Evolutionary conservation across 768 basidiomycete species (phyloP).

Genomic region (Pleurotus tuber-regium): DNA sequence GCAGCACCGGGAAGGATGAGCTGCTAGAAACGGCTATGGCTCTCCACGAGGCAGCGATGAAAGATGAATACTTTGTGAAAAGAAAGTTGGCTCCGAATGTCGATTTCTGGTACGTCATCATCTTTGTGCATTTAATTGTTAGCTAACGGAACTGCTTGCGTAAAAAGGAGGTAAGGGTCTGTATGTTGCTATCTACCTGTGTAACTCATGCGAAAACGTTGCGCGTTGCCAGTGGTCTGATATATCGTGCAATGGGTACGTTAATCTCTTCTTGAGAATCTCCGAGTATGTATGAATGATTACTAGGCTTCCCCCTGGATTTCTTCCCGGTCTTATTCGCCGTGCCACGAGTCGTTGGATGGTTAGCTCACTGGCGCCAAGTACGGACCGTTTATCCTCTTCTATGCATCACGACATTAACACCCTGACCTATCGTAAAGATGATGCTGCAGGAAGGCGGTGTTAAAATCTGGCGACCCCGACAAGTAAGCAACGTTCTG

Average conservation of each 20-base stretch:
- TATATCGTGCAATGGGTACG: constrained; percentile 89
- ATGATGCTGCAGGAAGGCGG: constrained; percentile 90
- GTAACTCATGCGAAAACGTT: constrained; percentile 13
- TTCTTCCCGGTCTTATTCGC: constrained; percentile 94
- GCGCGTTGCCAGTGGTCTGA: constrained; percentile 60
- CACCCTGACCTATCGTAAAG: constrained; percentile 32
- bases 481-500: constrained; percentile 52
- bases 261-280: not conserved
- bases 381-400: constrained; percentile 32
- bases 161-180: constrained; percentile 54
- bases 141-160: constrained; percentile 10
- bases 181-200: constrained; percentile 1
- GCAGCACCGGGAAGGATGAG: constrained; percentile 81
- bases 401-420: constrained; percentile 7
- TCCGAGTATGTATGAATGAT: constrained; percentile 22
- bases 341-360: constrained; percentile 89
- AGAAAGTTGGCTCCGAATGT: constrained; percentile 87
- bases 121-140: constrained; percentile 10
- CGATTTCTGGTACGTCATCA: constrained; percentile 72
- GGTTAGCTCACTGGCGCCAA: constrained; percentile 93
- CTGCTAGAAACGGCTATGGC: constrained; percentile 88
- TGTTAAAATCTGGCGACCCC: constrained; percentile 91
- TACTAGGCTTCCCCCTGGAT: constrained; percentile 83
- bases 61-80: constrained; percentile 85
- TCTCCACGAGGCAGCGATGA: constrained; percentile 84